Base-by-base conservation (phyloP, 2,329 filamentous ascomycete genomes). In the Tolypocladium album region DNA sequence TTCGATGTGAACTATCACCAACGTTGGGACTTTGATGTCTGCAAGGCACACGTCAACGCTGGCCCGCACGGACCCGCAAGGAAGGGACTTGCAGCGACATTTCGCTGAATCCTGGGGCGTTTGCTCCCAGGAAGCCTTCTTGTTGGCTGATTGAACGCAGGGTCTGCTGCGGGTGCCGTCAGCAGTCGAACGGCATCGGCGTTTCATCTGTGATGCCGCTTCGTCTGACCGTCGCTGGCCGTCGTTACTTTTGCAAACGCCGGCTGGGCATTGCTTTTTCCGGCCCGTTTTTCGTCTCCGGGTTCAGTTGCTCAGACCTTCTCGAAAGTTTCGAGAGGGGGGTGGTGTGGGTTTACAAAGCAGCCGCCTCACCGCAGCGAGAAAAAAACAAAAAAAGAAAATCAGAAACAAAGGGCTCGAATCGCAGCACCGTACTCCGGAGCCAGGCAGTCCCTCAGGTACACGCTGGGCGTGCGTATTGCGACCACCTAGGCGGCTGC, bases 301-400 rank as follows among this genome's bases (percentile, higher is more conserved):
- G 27, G 45, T 38, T 52, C 15, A 42, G 42, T 31, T 40, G 55
- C 39, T 56, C 47, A 55, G 59, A 56, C 59, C 56, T 60, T 60
- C 59, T 60, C 59, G 59, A 60, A 60, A 39, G 24, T 57, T 58
- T 60, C 56, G 38, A 42, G 40, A 20, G 45, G 55, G 39, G 36
- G 56, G 42, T 40, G 59, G 59, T 24, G 59, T 58, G 56, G 31
- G 4, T 34, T 34, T 56, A 58, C 24, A 24, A 53, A 38, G n/a
- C 12, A 42, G 36, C 55, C 55, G 31, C 47, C 45, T 50, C 47
- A 31, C 47, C 47, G 50, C 27, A 34, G 27, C 27, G 34, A 34
- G 27, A 5, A 31, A 17, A 20, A 52, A 17, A 27, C 39, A 12
- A 9, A 50, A 20, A n/a, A 52, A 2, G 15, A 17, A 12, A 9